These are phyloP conservation scores for Aspergillus hiratsukae DNA, from an alignment of 2,329 filamentous ascomycete genomes.

Conservation along the genomic window DNA sequence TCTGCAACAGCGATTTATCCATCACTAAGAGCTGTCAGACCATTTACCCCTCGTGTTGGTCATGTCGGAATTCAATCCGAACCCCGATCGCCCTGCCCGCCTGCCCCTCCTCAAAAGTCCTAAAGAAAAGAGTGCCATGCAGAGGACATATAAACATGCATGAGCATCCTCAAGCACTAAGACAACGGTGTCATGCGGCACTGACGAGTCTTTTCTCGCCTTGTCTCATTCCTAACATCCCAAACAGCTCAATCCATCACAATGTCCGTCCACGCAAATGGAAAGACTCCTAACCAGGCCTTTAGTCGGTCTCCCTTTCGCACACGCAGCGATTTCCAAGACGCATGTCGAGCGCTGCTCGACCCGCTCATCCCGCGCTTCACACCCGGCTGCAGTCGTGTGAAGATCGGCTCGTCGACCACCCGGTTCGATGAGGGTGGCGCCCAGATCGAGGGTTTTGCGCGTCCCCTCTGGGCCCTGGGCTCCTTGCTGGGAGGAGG, in stretches of 20 bases:
- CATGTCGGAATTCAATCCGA: background rate
- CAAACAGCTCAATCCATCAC: background rate
- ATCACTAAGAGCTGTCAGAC: background rate
- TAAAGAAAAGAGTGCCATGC: background rate
- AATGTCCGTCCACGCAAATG: slow-evolving; percentile 30
- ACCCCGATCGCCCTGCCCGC: background rate
- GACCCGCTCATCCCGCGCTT: slow-evolving; percentile 69
- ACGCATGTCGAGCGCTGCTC: slow-evolving; percentile 59
- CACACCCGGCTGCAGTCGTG: slow-evolving; percentile 60
- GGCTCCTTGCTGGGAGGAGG: slow-evolving; percentile 66
- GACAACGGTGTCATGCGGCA: background rate
- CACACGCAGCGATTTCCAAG: slow-evolving; percentile 45
- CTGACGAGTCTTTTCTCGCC: background rate
- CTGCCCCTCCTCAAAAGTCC: background rate
- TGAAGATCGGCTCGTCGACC: slow-evolving; percentile 66
- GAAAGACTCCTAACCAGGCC: slow-evolving; percentile 23
- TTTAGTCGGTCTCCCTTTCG: slow-evolving; percentile 25
- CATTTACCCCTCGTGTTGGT: background rate
- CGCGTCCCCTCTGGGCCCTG: slow-evolving; percentile 71
- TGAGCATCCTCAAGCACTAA: background rate
- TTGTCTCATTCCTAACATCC: background rate
- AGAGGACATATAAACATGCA: background rate
- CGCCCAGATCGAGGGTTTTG: slow-evolving; percentile 72
- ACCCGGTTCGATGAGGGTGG: slow-evolving; percentile 74
- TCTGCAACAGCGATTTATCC: background rate